Percentiles rank a stretch among this genome's conserved stretches.
Evolutionary conservation across 352 stramenopile species (phyloP).

Genomic region (Globisporangium cylindrosporum): DNA sequence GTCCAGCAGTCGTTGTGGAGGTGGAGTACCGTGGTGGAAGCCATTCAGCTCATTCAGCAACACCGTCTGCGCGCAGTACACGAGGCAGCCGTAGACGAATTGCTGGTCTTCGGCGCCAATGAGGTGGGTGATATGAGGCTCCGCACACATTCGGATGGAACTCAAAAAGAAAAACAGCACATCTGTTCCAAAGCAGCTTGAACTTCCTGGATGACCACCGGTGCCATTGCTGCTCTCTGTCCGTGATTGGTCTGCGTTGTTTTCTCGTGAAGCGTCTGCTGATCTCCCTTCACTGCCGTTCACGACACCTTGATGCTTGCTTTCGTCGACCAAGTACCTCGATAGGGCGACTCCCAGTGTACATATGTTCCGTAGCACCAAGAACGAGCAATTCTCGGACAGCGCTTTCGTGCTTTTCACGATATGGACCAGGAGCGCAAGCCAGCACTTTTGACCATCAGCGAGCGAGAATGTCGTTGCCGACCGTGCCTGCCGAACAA

Average conservation of each 20-base stretch:
- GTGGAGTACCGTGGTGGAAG: conserved; percentile 28
- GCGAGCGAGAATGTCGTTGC: conserved; percentile 4
- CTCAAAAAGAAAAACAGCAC: conserved; percentile 50
- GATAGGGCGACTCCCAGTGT: conserved; percentile 48
- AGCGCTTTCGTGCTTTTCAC: conserved; percentile 47
- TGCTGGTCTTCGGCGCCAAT: conserved; percentile 58
- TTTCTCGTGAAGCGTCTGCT: not conserved
- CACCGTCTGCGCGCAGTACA: conserved; percentile 61
- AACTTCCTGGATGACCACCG: not conserved
- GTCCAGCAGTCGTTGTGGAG: conserved; percentile 31
- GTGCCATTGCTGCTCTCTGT: conserved; percentile 11
- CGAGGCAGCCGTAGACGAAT: conserved; percentile 67
- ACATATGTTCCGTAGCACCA: conserved; percentile 55
- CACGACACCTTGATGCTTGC: conserved; percentile 36
- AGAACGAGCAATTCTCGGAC: conserved; percentile 39
- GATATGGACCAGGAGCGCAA: conserved; percentile 51
- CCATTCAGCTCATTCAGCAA: conserved; percentile 54
- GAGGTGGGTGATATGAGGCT: conserved; percentile 29
- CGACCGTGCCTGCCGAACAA: conserved; percentile 7
- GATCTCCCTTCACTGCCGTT: not conserved
- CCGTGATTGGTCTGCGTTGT: conserved; percentile 1
- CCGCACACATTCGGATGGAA: conserved; percentile 38
- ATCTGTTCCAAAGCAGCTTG: conserved; percentile 50
- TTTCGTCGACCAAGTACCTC: conserved; percentile 48
- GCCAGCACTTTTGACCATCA: conserved; percentile 57